These are phyloP conservation scores for Colletotrichum navitas DNA, from an alignment of 2,329 filamentous ascomycete species.

Conservation along the genomic window DNA sequence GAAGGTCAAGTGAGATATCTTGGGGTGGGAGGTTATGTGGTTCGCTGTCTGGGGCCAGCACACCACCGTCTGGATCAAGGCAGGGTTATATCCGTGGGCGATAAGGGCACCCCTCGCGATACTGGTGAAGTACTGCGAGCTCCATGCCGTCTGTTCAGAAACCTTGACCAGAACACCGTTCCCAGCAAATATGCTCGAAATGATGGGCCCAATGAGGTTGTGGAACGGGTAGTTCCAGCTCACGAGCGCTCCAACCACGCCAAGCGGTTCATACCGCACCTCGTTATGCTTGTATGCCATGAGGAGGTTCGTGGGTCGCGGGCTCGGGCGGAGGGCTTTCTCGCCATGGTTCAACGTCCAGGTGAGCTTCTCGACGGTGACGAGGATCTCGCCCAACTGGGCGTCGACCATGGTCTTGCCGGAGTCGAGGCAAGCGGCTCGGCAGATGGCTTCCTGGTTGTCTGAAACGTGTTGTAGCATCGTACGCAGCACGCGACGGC, in stretches of 20 bases:
- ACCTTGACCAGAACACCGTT: conserved; percentile 95
- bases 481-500: conserved; percentile 83
- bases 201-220: conserved; percentile 91
- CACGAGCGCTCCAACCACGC: conserved; percentile 91
- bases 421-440: conserved; percentile 88
- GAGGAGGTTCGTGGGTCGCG: conserved; percentile 87
- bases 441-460: conserved; percentile 88
- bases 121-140: conserved; percentile 81
- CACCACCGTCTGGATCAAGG: conserved; percentile 85
- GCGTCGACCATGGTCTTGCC: conserved; percentile 98
- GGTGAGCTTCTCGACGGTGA: conserved; percentile 91
- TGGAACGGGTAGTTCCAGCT: conserved; percentile 99
- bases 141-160: conserved; percentile 97
- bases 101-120: conserved; percentile 84
- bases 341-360: conserved; percentile 96
- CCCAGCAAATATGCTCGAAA: conserved; percentile 90
- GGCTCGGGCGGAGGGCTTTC: conserved; percentile 77
- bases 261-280: conserved; percentile 91
- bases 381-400: conserved; percentile 91
- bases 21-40: conserved; percentile 86
- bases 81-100: conserved; percentile 84
- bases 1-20: conserved; percentile 91
- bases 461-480: conserved; percentile 87
- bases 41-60: conserved; percentile 90
- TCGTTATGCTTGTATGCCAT: conserved; percentile 97